phyloP scores from a whole-genome alignment of 2,329 filamentous ascomycete genomes.

The Ilyonectria mors-panacis region DNA sequence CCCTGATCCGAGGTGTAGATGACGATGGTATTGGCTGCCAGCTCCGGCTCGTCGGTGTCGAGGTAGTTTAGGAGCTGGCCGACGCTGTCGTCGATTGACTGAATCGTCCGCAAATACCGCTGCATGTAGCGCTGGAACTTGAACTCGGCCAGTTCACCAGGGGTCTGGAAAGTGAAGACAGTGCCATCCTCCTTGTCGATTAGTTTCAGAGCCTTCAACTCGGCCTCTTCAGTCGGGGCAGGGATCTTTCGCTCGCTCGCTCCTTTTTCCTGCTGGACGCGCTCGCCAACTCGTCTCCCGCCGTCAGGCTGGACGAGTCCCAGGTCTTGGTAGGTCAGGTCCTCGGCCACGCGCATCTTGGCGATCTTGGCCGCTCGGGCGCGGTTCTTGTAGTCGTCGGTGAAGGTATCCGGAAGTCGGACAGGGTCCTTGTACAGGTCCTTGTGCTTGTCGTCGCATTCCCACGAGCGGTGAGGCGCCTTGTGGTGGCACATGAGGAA shows the following conservation, averaged over 20 bases:
- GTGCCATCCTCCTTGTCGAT: slow-evolving; percentile 63
- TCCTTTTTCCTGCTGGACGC: slow-evolving; percentile 46
- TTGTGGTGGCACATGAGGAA: slow-evolving; percentile 72
- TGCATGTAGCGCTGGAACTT: slow-evolving; percentile 72
- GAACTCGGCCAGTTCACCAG: slow-evolving; percentile 63
- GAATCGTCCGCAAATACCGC: slow-evolving; percentile 67
- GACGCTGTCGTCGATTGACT: slow-evolving; percentile 67
- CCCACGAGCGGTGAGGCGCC: slow-evolving; percentile 68
- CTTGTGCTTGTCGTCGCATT: slow-evolving; percentile 64
- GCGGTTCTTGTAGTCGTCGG: slow-evolving; percentile 68
- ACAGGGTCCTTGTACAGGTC: slow-evolving; percentile 63
- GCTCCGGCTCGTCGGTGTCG: slow-evolving; percentile 52
- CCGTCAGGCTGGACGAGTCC: slow-evolving; percentile 68
- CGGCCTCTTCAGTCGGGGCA: slow-evolving; percentile 29
- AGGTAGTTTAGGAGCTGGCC: slow-evolving; percentile 64
- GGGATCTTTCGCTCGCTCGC: slow-evolving; percentile 49
- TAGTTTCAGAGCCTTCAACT: slow-evolving; percentile 46
- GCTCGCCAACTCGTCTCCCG: slow-evolving; percentile 56
- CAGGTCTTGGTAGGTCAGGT: slow-evolving; percentile 66
- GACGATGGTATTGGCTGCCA: slow-evolving; percentile 64
- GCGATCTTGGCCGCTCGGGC: slow-evolving; percentile 64
- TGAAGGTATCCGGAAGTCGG: slow-evolving; percentile 65
- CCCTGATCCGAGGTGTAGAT: slow-evolving; percentile 70
- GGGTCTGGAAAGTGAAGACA: slow-evolving; percentile 61
- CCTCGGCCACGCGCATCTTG: slow-evolving; percentile 67